Evolutionary conservation across 1,284 basidiomycete genomes (phyloP), one percentile per base, ranked within the genome.

Genomic region (Testicularia cyperi): DNA sequence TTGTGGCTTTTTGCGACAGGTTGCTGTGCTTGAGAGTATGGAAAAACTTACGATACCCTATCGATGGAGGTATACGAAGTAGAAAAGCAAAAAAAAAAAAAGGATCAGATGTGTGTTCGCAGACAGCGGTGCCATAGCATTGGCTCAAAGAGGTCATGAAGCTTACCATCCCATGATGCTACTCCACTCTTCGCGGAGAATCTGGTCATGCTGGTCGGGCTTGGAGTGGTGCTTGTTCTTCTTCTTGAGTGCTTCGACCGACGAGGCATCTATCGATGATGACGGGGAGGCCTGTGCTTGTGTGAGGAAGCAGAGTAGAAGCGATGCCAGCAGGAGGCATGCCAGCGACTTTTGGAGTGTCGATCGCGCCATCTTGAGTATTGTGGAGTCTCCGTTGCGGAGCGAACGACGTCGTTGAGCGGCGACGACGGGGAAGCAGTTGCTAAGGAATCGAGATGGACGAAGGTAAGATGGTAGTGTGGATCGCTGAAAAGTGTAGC

Each of bases 151-250:
- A n/a, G n/a, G n/a, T n/a, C n/a, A 18, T 18, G 9, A 25, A 16
- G 58, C 60, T 40, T 22, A 64, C 63, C 60, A 65, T 35, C 63
- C 63, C 63, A 65, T 63, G 42, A 65, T 58, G 40, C 41, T 46
- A 51, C 53, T 58, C 63, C 63, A 65, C 38, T 65, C 63, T 0
- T 65, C 48, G 25, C 53, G 46, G 10, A 35, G n/a, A n/a, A 36
- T 31, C 14, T 45, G 41, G 26, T 47, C 44, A 34, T 34, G 28
- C 26, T 49, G 26, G 12, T 43, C 16, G 28, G 9, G 33, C 10
- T 35, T 20, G 8, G 33, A 35, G 21, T 44, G 32, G 22, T 44
- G 39, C 23, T 46, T 34, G 18, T 44, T 40, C 1, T 30, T 31
- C 8, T 38, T 32, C n/a, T 40, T 47, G 33, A 22, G 13, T 38